Evolutionary conservation across 331 rosid species (phyloP).

Genomic region (Phaseolus coccineus): DNA sequence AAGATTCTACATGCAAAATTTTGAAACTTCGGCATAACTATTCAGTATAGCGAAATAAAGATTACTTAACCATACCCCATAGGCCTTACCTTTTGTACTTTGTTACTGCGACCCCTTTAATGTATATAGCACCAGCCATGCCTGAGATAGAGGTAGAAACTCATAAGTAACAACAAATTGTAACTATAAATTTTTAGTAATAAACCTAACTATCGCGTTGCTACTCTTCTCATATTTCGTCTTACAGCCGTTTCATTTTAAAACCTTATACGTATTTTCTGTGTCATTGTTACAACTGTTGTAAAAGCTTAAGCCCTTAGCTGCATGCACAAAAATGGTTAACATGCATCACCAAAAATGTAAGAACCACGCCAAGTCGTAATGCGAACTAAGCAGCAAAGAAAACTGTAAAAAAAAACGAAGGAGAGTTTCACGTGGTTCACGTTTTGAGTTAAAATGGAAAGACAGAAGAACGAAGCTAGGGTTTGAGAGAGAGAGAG

Average conservation of each 20-base stretch:
- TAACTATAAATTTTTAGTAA: background rate
- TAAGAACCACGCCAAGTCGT: background rate
- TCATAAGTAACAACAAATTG: background rate
- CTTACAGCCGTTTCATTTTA: background rate
- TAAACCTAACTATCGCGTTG: background rate
- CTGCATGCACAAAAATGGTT: background rate
- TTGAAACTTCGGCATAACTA: background rate
- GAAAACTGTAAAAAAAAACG: background rate
- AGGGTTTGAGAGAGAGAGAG: slow-evolving; percentile 39
- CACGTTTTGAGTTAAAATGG: background rate
- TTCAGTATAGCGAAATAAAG: too few species aligned
- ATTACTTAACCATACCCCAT: slow-evolving; percentile 34
- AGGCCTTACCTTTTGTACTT: slow-evolving; percentile 82
- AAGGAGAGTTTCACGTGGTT: background rate
- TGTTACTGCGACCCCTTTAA: slow-evolving; percentile 88
- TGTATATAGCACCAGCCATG: slow-evolving; percentile 91
- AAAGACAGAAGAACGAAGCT: background rate
- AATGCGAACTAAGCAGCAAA: background rate
- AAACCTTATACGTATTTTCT: background rate
- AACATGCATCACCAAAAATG: background rate
- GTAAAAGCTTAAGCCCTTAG: background rate
- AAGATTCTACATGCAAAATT: background rate
- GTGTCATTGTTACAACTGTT: background rate
- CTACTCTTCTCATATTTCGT: background rate
- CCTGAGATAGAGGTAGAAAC: slow-evolving; percentile 60